Conservation (phyloP, 2,329 filamentous ascomycete species). For the Hypoxylon sp. region DNA sequence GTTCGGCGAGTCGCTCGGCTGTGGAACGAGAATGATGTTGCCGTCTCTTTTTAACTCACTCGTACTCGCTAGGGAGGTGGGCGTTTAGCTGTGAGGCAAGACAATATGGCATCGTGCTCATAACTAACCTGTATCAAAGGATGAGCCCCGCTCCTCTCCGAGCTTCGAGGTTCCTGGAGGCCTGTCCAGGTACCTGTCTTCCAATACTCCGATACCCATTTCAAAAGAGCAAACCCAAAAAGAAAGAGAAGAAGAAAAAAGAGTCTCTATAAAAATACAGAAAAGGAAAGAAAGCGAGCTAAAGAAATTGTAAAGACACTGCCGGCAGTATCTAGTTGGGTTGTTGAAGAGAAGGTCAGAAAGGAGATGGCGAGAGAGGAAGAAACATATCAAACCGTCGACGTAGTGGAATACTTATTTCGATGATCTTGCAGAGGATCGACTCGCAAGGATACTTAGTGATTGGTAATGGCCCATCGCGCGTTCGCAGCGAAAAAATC, state of each 20-base stretch:
- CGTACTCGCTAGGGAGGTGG: conserved; percentile 30
- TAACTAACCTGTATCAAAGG: conserved; percentile 40
- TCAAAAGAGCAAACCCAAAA: conserved; percentile 13
- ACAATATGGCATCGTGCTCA: neutral
- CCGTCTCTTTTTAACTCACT: conserved; percentile 46
- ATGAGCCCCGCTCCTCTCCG: conserved; percentile 36
- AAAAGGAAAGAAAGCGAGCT: conserved; percentile 24
- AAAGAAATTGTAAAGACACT: conserved; percentile 37
- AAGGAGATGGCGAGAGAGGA: conserved; percentile 14
- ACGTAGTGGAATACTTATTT: conserved; percentile 34
- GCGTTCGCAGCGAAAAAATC: conserved; percentile 16
- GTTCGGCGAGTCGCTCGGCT: conserved; percentile 49
- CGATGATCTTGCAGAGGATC: conserved; percentile 23
- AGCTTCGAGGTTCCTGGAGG: conserved; percentile 47
- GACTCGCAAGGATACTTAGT: conserved; percentile 13
- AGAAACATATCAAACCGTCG: conserved; percentile 7
- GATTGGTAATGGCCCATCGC: conserved; percentile 25
- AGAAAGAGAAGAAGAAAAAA: conserved; percentile 21
- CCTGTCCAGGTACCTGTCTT: conserved; percentile 44
- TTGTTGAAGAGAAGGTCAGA: conserved; percentile 14
- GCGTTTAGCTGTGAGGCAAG: conserved; percentile 16
- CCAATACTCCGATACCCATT: conserved; percentile 47
- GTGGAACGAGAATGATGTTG: conserved; percentile 48
- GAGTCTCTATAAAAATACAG: conserved; percentile 15
- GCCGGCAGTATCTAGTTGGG: conserved; percentile 44